Evolutionary conservation across 1,284 basidiomycete genomes (phyloP), one percentile per base, ranked within the genome.

Genomic region (Cryptococcus sp.): DNA sequence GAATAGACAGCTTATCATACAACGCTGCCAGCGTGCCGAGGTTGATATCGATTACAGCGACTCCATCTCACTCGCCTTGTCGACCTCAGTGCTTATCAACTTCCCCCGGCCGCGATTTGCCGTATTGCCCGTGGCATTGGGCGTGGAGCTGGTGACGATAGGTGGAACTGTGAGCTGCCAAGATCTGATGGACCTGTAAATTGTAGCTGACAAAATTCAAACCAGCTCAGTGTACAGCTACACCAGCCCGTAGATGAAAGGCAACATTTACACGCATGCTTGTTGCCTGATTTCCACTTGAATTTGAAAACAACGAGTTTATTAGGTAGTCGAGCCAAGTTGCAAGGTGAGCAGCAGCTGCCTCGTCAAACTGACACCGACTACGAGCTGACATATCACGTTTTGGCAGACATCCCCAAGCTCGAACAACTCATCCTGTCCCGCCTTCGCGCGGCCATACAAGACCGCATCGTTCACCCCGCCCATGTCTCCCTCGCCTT

Each of bases 271-370:
- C 82, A 82, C 63, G 73, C 83, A 43, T 83, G 80, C 15, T 73
- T 85, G 0, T 77, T 84, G 40, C 83, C 84, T 2, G 83, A 85
- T 68, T 85, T 85, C 63, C 78, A 81, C 19, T 78, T 85, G 40
- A 80, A 82, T 48, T 77, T 83, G 40, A 80, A 81, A 40, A 82
- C 82, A 0, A 80, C 81, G 3, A 82, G 80, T 49, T 71, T 84
- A 17, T 73, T 85, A 3, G 84, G 84, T 5, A 81, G 80, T 19
- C 68, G 83, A 52, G 83, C 83, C 5, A 84, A 84, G 69, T 72
- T 85, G 19, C 82, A 84, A 62, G 75, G 76, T 76, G 20, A n/a
- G 71, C 53, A 25, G 15, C 11, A 7, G 17, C 17, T 15, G 3
- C 4, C 22, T 45, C 15, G 6, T 49, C 16, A 48, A 15, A n/a